A percentile compares a stretch with the other conserved stretches of the same genome.
phyloP scores from a whole-genome alignment of 345 rosid genomes.

The Pistacia integerrima region DNA sequence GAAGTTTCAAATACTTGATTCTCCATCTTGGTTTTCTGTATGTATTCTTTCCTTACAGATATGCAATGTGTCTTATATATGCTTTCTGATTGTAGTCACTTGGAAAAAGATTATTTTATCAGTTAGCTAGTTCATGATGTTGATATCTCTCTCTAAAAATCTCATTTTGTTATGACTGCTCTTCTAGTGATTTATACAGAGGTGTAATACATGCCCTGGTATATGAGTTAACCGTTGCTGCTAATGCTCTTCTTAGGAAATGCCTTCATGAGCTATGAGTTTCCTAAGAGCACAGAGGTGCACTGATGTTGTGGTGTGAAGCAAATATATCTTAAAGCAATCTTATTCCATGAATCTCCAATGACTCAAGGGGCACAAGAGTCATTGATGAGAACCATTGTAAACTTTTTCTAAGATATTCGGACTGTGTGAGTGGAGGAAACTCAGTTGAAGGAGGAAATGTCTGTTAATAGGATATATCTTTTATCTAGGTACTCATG shows the following conservation, averaged over 20 bases:
- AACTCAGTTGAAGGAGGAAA: not conserved
- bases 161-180: not conserved
- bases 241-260: no score
- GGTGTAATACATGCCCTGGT: not conserved
- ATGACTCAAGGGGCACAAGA: not conserved
- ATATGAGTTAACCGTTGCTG: no score
- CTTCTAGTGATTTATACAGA: not conserved
- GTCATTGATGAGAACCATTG: not conserved
- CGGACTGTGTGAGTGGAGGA: not conserved
- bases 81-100: not conserved
- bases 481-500: not conserved
- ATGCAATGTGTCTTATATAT: slow-evolving; percentile 7
- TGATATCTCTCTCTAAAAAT: slow-evolving; percentile 2
- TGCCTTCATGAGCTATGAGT: not conserved
- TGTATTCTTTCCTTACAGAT: slow-evolving; percentile 31
- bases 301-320: not conserved
- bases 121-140: slow-evolving; percentile 6
- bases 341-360: not conserved
- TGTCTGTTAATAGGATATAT: not conserved
- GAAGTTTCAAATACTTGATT: slow-evolving; percentile 81
- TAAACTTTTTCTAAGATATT: not conserved
- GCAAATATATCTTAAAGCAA: slow-evolving; percentile 10
- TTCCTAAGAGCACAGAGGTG: not conserved
- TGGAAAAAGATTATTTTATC: slow-evolving; percentile 4
- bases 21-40: slow-evolving; percentile 91